Evolutionary conservation across 208 protist species (phyloP), one percentile per base, ranked within the genome.

Genomic region (Herpetomonas samuelpessoai): DNA sequence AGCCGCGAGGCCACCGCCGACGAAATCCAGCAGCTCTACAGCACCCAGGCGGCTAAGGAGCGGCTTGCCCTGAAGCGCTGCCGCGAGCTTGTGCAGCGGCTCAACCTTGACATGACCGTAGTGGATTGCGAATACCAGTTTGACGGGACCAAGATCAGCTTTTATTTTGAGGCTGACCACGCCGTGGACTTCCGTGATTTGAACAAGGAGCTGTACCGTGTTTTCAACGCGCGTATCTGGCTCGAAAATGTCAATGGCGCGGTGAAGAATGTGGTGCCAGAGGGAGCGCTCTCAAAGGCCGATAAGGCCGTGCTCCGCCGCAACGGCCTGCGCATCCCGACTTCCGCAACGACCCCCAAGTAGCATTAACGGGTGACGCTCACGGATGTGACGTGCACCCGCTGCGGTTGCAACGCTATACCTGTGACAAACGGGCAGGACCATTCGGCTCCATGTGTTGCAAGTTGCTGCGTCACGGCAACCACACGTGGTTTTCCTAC

Each of bases 51-150:
- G 19, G 76, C 69, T 53, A 81, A 81, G 53, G 90, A 93, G 75
- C 76, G 76, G 18, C 59, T 88, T 22, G 86, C 84, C 0, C 71
- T 92, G 21, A 75, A 71, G 46, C 75, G 73, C n/a, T 92, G 86
- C 71, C 66, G 75, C 12, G 68, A 87, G 24, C 62, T 87, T 47
- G 79, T 81, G 10, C 27, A 21, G 25, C 63, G 67, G 2, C 68
- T 86, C 3, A 25, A 64, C 14, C 75, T 96, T 10, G 64, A 67
- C 1, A 93, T 94, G 83, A 71, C 86, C 41, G 70, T 96, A 21
- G 57, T 88, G 12, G 88, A 93, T 59, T 90, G 82, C 62, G 91
- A 96, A 73, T 91, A 91, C 52, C 91, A 95, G 64, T 93, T 88
- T 53, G 91, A 96, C 57, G 74, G 86, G 6, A 86, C 85, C n/a